Base-by-base conservation (phyloP, 345 rosid genomes). In the Nasturtium officinale region DNA sequence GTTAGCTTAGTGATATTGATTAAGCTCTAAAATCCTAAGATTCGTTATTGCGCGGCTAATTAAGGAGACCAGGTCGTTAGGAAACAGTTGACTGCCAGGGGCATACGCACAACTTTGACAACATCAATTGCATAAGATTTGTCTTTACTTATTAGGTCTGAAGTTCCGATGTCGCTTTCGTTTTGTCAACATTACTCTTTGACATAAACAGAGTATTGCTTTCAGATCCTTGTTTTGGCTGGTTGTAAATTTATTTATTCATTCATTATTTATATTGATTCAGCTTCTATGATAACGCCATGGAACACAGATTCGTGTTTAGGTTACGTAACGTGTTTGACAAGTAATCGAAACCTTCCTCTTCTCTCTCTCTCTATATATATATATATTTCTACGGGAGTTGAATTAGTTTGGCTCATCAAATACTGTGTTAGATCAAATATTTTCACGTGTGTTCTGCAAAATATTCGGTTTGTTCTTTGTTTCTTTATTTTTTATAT, bases 61-160 rank as follows among this genome's bases (percentile, higher is more conserved):
- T 16, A 37, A 1, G 12, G 32, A 52, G 61, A 67, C 61, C 38
- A 52, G 35, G 37, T 52, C 71, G 71, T 35, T 66, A 35, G n/a
- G 4, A 33, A 51, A 16, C 47, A 35, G 71, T 30, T 30, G 33
- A 30, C 33, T 30, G 1, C 6, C 33, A 30, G 8, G 33, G 30
- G 6, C 30, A 29, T 30, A 30, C 33, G 33, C 8, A 30, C 33
- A 30, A 6, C 30, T 28, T 28, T 5, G 30, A 28, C 4, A 6
- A 28, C 4, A 29, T 9, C 7, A 35, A 67, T 2, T 37, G 60
- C 25, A 17, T 29, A 3, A 35, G n/a, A 35, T 30, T 61, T 15
- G n/a, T 60, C 6, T 61, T 61, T 21, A 7, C 8, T 21, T 8
- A 4, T 10, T n/a, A n/a, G n/a, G 9, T 45, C 64, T 0, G 33